Evolutionary conservation across 2,329 filamentous ascomycete species (phyloP).

Genomic region (Plenodomus biglobosus): DNA sequence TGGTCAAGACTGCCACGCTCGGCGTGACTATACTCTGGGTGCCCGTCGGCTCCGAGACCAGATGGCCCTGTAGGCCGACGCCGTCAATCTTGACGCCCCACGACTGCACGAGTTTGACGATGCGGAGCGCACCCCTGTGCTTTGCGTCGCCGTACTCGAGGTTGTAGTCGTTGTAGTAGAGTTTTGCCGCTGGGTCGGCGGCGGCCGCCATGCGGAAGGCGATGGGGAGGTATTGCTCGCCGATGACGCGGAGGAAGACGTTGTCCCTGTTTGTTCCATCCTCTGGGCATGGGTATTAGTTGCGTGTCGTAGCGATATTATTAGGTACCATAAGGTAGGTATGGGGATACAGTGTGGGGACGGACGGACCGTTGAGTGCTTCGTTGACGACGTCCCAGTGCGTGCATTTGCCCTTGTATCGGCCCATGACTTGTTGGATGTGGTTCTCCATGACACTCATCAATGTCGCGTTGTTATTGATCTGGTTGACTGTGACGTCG

Average conservation of each 20-base stretch:
- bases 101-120: constrained; percentile 43
- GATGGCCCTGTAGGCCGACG: constrained; percentile 63
- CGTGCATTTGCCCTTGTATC: constrained; percentile 43
- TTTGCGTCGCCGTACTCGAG: constrained; percentile 57
- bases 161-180: constrained; percentile 67
- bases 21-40: constrained; percentile 45
- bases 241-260: constrained; percentile 60
- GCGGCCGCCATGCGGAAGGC: constrained; percentile 60
- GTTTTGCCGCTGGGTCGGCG: constrained; percentile 60
- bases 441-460: constrained; percentile 45
- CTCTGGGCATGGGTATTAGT: constrained; percentile 42
- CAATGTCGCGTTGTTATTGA: constrained; percentile 41
- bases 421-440: constrained; percentile 39
- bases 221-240: constrained; percentile 59
- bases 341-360: too few species aligned
- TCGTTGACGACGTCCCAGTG: constrained; percentile 46
- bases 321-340: too few species aligned
- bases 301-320: too few species aligned
- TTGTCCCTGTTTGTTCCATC: constrained; percentile 56
- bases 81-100: constrained; percentile 57
- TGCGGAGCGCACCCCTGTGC: constrained; percentile 30
- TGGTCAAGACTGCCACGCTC: constrained; percentile 47
- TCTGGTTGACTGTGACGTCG: constrained; percentile 20
- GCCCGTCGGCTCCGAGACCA: constrained; percentile 56
- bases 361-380: constrained; percentile 6